phyloP scores from a whole-genome alignment of 1,139 yeast species.

The Debaryomyces coudertii region DNA sequence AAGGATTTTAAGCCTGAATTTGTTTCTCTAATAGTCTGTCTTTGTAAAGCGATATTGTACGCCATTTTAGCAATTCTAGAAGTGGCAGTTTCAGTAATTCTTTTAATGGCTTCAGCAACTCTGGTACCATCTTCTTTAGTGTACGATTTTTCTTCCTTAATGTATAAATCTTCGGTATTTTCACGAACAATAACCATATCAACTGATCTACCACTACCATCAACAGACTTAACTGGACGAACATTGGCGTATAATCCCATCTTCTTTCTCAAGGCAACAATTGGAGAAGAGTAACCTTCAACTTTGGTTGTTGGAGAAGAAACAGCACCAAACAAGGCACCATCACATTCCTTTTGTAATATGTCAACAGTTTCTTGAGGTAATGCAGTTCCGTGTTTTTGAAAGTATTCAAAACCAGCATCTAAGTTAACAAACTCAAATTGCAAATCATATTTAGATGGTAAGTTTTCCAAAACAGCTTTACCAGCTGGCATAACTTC shows the following conservation, averaged over 20 bases:
- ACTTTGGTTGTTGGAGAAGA: slow-evolving; percentile 94
- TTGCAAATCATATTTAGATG: slow-evolving; percentile 69
- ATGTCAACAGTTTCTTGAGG: slow-evolving; percentile 88
- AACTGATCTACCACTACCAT: slow-evolving; percentile 80
- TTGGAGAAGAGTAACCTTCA: slow-evolving; percentile 95
- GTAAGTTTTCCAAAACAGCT: slow-evolving; percentile 80
- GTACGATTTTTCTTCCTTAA: slow-evolving; percentile 85
- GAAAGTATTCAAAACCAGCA: slow-evolving; percentile 94
- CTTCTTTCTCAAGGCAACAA: slow-evolving; percentile 95
- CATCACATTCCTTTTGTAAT: slow-evolving; percentile 85
- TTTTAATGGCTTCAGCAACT: slow-evolving; percentile 96
- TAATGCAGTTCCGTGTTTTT: slow-evolving; percentile 89
- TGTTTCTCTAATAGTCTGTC: slow-evolving; percentile 78
- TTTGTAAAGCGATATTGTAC: slow-evolving; percentile 85
- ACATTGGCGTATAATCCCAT: slow-evolving; percentile 94
- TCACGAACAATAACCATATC: slow-evolving; percentile 98
- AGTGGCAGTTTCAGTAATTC: slow-evolving; percentile 89
- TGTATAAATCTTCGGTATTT: slow-evolving; percentile 95
- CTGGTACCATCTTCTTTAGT: slow-evolving; percentile 71
- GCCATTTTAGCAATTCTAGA: slow-evolving; percentile 88
- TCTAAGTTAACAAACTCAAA: slow-evolving; percentile 86
- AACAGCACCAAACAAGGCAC: slow-evolving; percentile 97
- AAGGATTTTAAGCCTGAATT: slow-evolving; percentile 42
- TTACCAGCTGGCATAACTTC: slow-evolving; percentile 97
- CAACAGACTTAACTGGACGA: slow-evolving; percentile 94